Evolutionary conservation across 495 filamentous ascomycete genomes (phyloP).

Genomic region (Aspergillus avenaceus): DNA sequence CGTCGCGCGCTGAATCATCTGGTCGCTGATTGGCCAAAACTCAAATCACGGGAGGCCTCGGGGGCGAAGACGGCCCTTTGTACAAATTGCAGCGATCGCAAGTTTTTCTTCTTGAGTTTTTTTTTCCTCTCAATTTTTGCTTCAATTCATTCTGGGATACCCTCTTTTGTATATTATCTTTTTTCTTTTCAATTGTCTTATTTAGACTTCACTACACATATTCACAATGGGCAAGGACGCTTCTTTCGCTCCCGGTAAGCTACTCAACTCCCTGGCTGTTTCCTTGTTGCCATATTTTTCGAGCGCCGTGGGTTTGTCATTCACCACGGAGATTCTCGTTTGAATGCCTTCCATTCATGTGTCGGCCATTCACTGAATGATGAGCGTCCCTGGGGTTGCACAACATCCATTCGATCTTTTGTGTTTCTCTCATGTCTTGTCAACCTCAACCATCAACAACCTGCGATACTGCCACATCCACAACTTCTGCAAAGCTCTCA

Average conservation of each 20-base stretch:
- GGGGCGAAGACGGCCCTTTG: constrained; percentile 21
- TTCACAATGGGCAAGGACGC: constrained; percentile 46
- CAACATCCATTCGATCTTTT: background rate
- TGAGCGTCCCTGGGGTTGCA: background rate
- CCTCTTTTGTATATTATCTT: constrained; percentile 32
- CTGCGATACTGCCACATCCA: background rate
- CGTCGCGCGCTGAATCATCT: constrained; percentile 36
- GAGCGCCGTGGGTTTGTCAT: background rate
- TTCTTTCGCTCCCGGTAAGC: constrained; percentile 44
- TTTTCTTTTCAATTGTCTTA: constrained; percentile 22
- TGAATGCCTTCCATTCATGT: background rate
- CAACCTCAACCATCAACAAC: background rate
- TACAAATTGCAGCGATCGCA: constrained; percentile 33
- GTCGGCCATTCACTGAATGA: constrained; percentile 4
- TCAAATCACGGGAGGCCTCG: constrained; percentile 37
- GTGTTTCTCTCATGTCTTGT: background rate
- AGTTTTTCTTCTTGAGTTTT: constrained; percentile 27
- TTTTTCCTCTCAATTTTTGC: constrained; percentile 17
- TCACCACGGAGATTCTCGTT: background rate
- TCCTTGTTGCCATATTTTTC: constrained; percentile 2
- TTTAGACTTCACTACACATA: constrained; percentile 18
- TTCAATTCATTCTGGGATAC: constrained; percentile 15
- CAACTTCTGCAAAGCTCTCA: background rate
- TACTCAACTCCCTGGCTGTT: constrained; percentile 9
- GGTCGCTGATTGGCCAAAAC: constrained; percentile 30